Conservation (phyloP, 2,329 filamentous ascomycete genomes). For the Cercospora canescens region DNA sequence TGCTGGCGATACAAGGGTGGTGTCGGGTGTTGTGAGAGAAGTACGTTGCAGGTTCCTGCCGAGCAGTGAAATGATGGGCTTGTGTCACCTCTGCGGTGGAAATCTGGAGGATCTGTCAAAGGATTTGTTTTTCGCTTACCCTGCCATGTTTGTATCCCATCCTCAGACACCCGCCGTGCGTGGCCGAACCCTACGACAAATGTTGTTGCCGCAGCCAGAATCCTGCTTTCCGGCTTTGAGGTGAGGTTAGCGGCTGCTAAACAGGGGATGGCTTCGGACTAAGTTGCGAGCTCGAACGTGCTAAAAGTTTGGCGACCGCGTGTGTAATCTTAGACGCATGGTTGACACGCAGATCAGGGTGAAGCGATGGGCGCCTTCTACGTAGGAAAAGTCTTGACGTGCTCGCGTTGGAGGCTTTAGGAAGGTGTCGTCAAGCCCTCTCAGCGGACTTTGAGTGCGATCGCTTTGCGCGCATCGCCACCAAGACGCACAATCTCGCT, state of each 20-base stretch:
- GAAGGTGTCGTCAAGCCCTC: neutral
- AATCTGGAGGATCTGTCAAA: constrained; percentile 5
- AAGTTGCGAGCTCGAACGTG: constrained; percentile 1
- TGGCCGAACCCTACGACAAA: neutral
- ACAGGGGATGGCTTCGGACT: neutral
- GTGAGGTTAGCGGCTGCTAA: neutral
- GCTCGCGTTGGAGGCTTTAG: neutral
- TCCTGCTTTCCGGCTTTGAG: neutral
- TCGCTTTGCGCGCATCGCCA: neutral
- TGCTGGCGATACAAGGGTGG: neutral
- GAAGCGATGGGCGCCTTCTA: neutral
- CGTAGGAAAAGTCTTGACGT: neutral
- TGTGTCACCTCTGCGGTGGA: neutral
- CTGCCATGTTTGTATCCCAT: neutral
- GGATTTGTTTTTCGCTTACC: constrained; percentile 2
- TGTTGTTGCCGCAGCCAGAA: neutral
- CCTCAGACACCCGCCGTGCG: neutral
- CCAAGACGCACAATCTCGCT: neutral
- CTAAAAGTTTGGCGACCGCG: neutral
- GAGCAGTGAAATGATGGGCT: neutral
- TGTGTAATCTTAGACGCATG: constrained; percentile 1
- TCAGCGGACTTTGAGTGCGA: neutral
- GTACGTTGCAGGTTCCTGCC: neutral
- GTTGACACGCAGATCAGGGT: constrained; percentile 4
- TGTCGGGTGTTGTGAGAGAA: neutral